phyloP scores from a whole-genome alignment of 2,329 filamentous ascomycete genomes.

The Pestalotiopsis sp. region DNA sequence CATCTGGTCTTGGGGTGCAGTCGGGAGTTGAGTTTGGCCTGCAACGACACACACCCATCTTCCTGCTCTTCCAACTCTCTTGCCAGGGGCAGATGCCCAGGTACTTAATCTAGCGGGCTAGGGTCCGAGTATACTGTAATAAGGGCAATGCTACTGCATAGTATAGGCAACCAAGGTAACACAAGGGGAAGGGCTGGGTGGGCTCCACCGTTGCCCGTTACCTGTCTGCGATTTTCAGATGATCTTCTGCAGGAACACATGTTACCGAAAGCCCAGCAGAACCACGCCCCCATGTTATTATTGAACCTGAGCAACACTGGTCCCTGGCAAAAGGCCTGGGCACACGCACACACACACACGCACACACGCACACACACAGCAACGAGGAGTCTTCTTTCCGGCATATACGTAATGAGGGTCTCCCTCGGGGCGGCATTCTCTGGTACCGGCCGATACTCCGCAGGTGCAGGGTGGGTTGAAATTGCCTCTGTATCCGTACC shows the following conservation, averaged over 20 bases:
- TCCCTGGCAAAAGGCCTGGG: background rate
- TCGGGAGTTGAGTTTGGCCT: background rate
- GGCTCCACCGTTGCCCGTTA: background rate
- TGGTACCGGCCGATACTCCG: background rate
- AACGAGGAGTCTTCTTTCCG: background rate
- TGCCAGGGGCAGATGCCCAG: background rate
- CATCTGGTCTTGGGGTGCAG: background rate
- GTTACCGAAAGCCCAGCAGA: background rate
- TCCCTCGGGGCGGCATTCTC: background rate
- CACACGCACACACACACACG: background rate
- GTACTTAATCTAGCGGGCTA: background rate
- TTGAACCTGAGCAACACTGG: background rate
- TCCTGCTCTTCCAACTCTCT: background rate
- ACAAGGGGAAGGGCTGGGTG: background rate
- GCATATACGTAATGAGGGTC: background rate
- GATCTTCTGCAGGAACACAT: conserved; percentile 7
- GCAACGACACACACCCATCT: background rate
- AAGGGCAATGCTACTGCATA: too few relatives aligned
- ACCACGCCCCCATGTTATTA: background rate
- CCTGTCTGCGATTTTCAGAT: background rate
- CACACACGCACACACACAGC: background rate
- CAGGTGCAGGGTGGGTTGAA: background rate
- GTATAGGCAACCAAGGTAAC: background rate
- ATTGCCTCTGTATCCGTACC: background rate
- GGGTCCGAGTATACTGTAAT: background rate